Conservation (phyloP, 352 stramenopile species). For the Pythium sukuiense region DNA sequence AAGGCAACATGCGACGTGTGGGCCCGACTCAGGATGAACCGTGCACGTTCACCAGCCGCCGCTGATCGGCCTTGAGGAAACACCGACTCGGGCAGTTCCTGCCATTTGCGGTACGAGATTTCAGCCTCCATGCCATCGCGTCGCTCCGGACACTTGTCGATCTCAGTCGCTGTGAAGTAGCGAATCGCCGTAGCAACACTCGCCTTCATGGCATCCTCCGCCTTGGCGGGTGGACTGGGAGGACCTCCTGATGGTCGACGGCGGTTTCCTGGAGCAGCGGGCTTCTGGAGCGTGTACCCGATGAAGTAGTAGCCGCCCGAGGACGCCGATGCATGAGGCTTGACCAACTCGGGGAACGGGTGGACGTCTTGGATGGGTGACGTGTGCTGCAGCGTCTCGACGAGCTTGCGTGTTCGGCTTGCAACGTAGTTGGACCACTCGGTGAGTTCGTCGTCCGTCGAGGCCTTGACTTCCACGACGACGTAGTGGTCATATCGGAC, state of each 20-base stretch:
- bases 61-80: constrained; percentile 60
- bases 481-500: constrained; percentile 87
- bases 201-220: constrained; percentile 30
- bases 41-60: constrained; percentile 69
- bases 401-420: constrained; percentile 81
- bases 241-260: constrained; percentile 1
- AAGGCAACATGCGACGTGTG: constrained; percentile 64
- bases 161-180: constrained; percentile 82
- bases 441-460: constrained; percentile 55
- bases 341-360: constrained; percentile 64
- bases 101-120: constrained; percentile 68
- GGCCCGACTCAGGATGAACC: constrained; percentile 75
- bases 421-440: constrained; percentile 80
- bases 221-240: neutral
- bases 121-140: constrained; percentile 51
- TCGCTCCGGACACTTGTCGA: constrained; percentile 58
- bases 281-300: constrained; percentile 50
- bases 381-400: constrained; percentile 79
- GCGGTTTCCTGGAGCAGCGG: constrained; percentile 1
- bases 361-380: constrained; percentile 61
- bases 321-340: constrained; percentile 10
- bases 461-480: constrained; percentile 53
- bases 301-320: constrained; percentile 68
- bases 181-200: constrained; percentile 58
- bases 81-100: constrained; percentile 59